Conservation (phyloP, 495 filamentous ascomycete species). For the Mytilinidion resinicola region DNA sequence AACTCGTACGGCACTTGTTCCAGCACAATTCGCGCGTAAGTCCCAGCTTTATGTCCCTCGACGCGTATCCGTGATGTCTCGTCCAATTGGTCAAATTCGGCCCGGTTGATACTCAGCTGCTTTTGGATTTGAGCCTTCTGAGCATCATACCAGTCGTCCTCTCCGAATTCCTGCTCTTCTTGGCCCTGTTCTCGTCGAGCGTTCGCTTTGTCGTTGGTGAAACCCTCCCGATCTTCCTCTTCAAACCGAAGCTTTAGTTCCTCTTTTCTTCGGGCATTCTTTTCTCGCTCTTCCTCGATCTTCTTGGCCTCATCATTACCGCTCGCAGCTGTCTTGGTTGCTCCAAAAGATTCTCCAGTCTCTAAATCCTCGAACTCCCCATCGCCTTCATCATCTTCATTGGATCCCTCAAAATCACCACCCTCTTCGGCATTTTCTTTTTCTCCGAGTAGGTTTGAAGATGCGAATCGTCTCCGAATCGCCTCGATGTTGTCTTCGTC, state of each 20-base stretch:
- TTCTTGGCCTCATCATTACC: constrained; percentile 40
- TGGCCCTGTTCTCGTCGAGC: constrained; percentile 55
- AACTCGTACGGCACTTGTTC: constrained; percentile 89
- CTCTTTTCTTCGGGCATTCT: constrained; percentile 86
- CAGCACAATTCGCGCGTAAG: constrained; percentile 84
- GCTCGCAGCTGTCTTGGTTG: constrained; percentile 38
- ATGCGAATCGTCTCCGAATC: constrained; percentile 67
- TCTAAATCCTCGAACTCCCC: constrained; percentile 89
- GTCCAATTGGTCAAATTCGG: constrained; percentile 82
- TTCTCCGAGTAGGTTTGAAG: constrained; percentile 46
- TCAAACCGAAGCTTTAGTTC: constrained; percentile 92
- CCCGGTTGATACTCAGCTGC: constrained; percentile 88
- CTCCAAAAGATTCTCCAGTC: constrained; percentile 56
- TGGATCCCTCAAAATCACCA: constrained; percentile 42
- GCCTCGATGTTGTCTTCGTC: constrained; percentile 68
- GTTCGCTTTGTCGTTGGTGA: constrained; percentile 75
- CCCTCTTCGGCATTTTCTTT: constrained; percentile 43
- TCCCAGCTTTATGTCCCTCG: constrained; percentile 88
- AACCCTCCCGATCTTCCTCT: constrained; percentile 91
- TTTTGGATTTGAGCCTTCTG: constrained; percentile 94
- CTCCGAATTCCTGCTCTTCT: constrained; percentile 72
- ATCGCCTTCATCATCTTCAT: constrained; percentile 61
- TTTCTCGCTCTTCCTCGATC: constrained; percentile 78
- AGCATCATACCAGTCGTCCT: constrained; percentile 97
- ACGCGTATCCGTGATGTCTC: constrained; percentile 69